Conservation (phyloP, 768 basidiomycete genomes). For the Strobilomyces dryophilus region DNA sequence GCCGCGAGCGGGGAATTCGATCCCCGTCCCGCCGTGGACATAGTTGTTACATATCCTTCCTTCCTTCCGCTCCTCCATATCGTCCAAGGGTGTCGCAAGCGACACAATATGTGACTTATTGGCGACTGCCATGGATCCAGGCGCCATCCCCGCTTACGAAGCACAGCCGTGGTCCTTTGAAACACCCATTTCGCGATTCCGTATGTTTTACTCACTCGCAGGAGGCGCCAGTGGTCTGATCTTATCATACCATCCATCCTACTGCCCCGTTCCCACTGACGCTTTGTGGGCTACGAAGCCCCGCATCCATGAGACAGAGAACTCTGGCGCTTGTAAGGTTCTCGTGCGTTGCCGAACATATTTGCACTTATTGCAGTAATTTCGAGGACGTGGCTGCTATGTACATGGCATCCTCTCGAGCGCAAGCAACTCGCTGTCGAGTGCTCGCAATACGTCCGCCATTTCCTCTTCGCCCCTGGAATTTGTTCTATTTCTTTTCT, state of each 20-base stretch:
- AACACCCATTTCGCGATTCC: conserved; percentile 21
- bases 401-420: neutral
- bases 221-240: conserved; percentile 8
- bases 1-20: neutral
- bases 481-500: too few relatives aligned
- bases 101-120: neutral
- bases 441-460: too few relatives aligned
- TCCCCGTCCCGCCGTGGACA: neutral
- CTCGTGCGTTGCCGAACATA: neutral
- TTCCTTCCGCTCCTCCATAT: neutral
- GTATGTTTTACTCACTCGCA: conserved; percentile 24
- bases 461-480: too few relatives aligned
- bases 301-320: neutral
- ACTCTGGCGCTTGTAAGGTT: conserved; percentile 7
- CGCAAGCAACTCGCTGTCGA: too few relatives aligned
- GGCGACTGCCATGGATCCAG: neutral
- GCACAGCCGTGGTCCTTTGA: conserved; percentile 20
- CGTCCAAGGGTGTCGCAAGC: neutral
- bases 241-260: conserved; percentile 16
- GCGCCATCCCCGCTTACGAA: conserved; percentile 16
- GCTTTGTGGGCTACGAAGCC: conserved; percentile 10
- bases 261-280: neutral
- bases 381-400: neutral
- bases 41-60: neutral
- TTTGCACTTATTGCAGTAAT: neutral